Base-by-base conservation (phyloP, 345 rosid genomes). In the Euphorbia lathyris region DNA sequence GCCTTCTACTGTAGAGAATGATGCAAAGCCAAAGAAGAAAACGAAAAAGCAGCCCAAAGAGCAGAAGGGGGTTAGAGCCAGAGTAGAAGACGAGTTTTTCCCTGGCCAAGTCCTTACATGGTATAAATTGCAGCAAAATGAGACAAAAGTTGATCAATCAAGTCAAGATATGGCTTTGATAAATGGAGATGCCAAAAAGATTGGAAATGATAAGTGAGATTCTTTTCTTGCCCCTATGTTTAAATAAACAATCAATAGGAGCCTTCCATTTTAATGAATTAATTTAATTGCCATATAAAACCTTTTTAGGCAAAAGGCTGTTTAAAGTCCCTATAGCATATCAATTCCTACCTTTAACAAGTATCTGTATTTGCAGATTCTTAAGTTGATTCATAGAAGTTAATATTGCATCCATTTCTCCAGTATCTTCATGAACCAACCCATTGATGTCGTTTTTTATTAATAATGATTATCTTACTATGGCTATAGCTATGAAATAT, bases 61-160 rank as follows among this genome's bases (percentile, higher is more conserved):
- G 72, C 43, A 43, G 45, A 42, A 50, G 58, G n/a, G 16, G 22
- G 57, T 51, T 70, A 20, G 40, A 43, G 17, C 36, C 69, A 64
- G 55, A 20, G 59, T 17, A 7, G 57, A 48, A 42, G 79, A 76
- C 22, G 72, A 40, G 4, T 71, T 70, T 61, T 74, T 74, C 77
- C 60, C 17, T 67, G 68, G 68, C 10, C 40, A 40, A 22, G 48
- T 20, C 8, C 72, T 71, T 42, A 52, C 55, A 29, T 52, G 52
- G 62, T 20, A 57, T 36, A 65, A 65, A n/a, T 23, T 25, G 32
- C 23, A 47, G 26, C 23, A 50, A 58, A 29, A 38, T 48, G 72
- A 58, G 50, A 43, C 11, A 42, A 59, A 20, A 29, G 60, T 27
- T 27, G 57, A 70, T 20, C 38, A 60, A 51, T 59, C 57, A 12